Evolutionary conservation across 1,139 yeast genomes (phyloP).

Genomic region (Debaryomyces udenii): DNA sequence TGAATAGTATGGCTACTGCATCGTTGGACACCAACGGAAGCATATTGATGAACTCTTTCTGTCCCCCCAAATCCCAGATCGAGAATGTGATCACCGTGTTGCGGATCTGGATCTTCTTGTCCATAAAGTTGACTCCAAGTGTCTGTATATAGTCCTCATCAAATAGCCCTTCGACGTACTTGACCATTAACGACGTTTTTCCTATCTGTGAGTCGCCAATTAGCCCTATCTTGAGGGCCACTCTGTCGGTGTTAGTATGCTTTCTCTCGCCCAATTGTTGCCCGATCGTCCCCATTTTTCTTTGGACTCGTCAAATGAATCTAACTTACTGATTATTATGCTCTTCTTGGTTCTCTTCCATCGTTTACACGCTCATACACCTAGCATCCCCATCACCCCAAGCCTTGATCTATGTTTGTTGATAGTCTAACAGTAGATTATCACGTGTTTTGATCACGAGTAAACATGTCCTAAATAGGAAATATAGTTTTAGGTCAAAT

Average conservation of each 20-base stretch:
- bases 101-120: constrained; percentile 81
- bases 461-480: no score
- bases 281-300: not conserved
- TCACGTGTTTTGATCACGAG: no score
- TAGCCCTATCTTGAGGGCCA: constrained; percentile 87
- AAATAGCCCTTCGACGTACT: constrained; percentile 91
- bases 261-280: not conserved
- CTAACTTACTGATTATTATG: constrained; percentile 44
- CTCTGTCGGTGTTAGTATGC: constrained; percentile 38
- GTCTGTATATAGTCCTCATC: constrained; percentile 95
- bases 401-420: no score
- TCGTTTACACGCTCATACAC: no score
- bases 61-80: constrained; percentile 98
- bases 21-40: constrained; percentile 90
- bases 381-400: no score
- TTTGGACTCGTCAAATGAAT: not conserved
- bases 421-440: no score
- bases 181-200: constrained; percentile 94
- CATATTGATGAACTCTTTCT: constrained; percentile 95
- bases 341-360: constrained; percentile 27
- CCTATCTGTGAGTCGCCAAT: constrained; percentile 99
- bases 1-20: constrained; percentile 88
- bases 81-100: constrained; percentile 90
- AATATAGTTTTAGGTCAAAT: no score
- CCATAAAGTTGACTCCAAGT: constrained; percentile 93